A percentile compares a stretch with the other conserved stretches of the same genome.
Evolutionary conservation across 1,139 yeast species (phyloP).

Genomic region (Casaregolazyma suthepensis): DNA sequence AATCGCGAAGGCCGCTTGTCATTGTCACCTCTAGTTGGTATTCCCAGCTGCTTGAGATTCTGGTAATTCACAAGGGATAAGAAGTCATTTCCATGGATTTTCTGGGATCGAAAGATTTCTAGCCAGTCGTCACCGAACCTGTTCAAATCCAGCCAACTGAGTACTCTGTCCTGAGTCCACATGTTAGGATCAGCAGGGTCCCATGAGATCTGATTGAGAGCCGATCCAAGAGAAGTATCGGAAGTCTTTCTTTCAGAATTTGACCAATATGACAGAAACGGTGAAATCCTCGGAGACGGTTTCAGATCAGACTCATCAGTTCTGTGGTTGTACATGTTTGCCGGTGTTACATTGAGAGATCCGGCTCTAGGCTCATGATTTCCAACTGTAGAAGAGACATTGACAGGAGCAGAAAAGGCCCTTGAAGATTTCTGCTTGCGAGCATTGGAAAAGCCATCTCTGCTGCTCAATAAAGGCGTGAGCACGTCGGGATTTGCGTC

Average conservation of each 20-base stretch:
- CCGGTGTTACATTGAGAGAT: neutral
- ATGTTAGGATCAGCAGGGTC: slow-evolving; percentile 35
- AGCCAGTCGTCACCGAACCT: slow-evolving; percentile 72
- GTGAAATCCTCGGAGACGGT: neutral
- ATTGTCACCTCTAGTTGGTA: slow-evolving; percentile 37
- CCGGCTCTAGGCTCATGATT: neutral
- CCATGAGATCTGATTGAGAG: slow-evolving; percentile 26
- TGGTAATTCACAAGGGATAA: slow-evolving; percentile 66
- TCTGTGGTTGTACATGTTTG: neutral
- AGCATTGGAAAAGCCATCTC: neutral
- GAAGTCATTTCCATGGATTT: slow-evolving; percentile 59
- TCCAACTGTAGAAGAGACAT: neutral
- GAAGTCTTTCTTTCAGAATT: slow-evolving; percentile 1
- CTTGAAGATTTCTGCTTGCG: neutral
- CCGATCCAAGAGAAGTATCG: slow-evolving; percentile 1
- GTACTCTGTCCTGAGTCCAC: slow-evolving; percentile 68
- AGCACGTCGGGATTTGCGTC: neutral
- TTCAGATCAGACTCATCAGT: neutral
- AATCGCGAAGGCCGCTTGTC: slow-evolving; percentile 50
- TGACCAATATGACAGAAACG: neutral
- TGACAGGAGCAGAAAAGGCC: neutral
- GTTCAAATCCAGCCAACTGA: slow-evolving; percentile 60
- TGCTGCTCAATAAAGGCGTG: neutral
- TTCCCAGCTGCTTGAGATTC: slow-evolving; percentile 38
- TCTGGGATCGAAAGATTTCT: slow-evolving; percentile 52